Evolutionary conservation across 1,139 yeast genomes (phyloP).

Genomic region (Zygosaccharomyces pseudobailii): DNA sequence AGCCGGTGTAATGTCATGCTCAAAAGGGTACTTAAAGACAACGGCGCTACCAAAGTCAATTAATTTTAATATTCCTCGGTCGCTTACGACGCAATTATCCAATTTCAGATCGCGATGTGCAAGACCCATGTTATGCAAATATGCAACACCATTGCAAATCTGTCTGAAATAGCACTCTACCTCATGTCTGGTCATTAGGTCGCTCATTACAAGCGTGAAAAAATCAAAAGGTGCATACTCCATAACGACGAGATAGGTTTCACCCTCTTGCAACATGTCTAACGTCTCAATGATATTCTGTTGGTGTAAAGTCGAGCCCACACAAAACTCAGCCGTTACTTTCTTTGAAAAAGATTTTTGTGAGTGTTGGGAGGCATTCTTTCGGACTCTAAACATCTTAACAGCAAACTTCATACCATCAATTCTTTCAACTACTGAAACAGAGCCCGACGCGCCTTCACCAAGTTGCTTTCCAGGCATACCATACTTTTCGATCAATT

Average conservation of each 20-base stretch:
- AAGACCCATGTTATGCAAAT: conserved; percentile 61
- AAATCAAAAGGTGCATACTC: conserved; percentile 73
- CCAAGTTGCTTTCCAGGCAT: conserved; percentile 57
- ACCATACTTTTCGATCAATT: conserved; percentile 51
- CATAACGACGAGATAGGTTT: conserved; percentile 58
- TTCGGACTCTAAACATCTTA: conserved; percentile 52
- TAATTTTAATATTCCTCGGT: conserved; percentile 57
- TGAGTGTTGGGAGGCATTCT: conserved; percentile 7
- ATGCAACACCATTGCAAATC: conserved; percentile 54
- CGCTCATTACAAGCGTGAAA: conserved; percentile 73
- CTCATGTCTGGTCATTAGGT: conserved; percentile 55
- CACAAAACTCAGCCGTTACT: conserved; percentile 61
- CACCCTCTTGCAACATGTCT: conserved; percentile 54
- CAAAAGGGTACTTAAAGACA: conserved; percentile 46
- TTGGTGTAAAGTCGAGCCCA: conserved; percentile 58
- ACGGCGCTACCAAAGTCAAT: conserved; percentile 79
- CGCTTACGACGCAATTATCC: conserved; percentile 70
- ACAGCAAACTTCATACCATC: conserved; percentile 59
- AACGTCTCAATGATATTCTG: conserved; percentile 60
- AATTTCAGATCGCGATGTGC: conserved; percentile 75
- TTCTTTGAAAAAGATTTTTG: conserved; percentile 55
- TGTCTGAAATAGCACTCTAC: conserved; percentile 66
- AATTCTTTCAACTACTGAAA: conserved; percentile 49
- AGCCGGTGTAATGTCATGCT: conserved; percentile 41
- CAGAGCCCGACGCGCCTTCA: conserved; percentile 77